Evolutionary conservation across 257 asterid species (phyloP).

Genomic region (Osmanthus fragrans): DNA sequence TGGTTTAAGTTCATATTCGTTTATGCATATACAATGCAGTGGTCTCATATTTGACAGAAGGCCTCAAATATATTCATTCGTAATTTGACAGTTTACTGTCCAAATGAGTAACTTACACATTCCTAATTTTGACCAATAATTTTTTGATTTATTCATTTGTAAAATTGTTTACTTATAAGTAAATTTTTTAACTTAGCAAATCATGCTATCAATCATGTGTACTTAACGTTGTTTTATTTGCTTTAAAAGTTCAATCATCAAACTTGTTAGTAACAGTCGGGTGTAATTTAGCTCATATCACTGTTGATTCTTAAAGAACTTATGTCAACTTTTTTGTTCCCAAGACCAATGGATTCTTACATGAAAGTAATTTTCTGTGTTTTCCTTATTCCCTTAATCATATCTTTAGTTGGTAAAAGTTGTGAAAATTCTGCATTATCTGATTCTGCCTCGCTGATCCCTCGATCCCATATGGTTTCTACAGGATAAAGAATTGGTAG

Average conservation of each 20-base stretch:
- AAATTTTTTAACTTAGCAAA: background rate
- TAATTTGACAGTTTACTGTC: background rate
- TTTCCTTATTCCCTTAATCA: background rate
- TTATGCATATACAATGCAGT: background rate
- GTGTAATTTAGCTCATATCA: background rate
- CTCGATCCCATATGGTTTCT: background rate
- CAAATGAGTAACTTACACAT: background rate
- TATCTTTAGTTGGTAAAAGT: background rate
- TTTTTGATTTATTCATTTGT: background rate
- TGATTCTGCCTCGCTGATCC: background rate
- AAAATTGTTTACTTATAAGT: background rate
- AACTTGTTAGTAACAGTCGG: background rate
- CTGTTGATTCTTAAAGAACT: too few species aligned
- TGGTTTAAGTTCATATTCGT: background rate
- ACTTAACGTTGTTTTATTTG: too few species aligned
- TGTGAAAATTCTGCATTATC: background rate
- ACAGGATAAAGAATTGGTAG: constrained; percentile 46
- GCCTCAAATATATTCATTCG: background rate
- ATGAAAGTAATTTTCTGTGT: too few species aligned
- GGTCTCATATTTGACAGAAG: background rate
- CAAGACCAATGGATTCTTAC: too few species aligned
- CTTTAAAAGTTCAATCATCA: background rate
- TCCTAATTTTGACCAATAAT: background rate
- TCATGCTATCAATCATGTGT: background rate
- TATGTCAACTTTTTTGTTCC: too few species aligned